Conservation (phyloP, 306 rosid species). For the Prunus mume region DNA sequence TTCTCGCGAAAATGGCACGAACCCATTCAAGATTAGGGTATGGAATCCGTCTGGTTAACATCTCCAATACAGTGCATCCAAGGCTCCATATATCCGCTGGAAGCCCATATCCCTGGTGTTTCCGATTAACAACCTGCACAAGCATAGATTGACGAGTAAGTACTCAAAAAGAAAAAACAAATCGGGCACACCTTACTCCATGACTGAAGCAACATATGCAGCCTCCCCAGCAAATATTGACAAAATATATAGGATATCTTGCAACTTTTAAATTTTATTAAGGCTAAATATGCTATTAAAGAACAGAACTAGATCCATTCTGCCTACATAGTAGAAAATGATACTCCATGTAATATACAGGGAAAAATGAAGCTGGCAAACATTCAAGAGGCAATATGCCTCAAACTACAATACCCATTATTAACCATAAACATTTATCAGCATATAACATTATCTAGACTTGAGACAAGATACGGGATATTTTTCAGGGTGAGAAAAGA, state of each 20-base stretch:
- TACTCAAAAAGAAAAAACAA: neutral
- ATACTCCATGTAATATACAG: neutral
- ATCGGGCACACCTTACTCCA: neutral
- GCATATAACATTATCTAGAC: neutral
- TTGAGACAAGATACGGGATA: neutral
- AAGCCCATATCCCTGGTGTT: constrained; percentile 71
- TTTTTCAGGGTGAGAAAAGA: neutral
- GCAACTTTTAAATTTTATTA: neutral
- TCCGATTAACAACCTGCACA: constrained; percentile 82
- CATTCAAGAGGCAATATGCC: neutral
- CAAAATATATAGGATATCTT: neutral
- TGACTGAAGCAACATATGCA: neutral
- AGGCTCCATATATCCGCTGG: constrained; percentile 98
- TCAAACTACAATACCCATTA: neutral
- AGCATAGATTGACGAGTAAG: constrained; percentile 24
- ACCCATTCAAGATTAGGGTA: constrained; percentile 64
- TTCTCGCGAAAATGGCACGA: constrained; percentile 28
- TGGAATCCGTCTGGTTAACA: constrained; percentile 73
- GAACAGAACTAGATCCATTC: neutral
- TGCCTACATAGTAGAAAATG: neutral
- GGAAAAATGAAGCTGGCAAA: neutral
- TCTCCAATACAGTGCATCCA: constrained; percentile 95
- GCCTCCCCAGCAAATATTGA: neutral
- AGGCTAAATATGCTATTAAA: neutral
- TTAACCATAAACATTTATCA: neutral